Percentiles rank a stretch among this genome's conserved stretches.
Evolutionary conservation across 2,329 filamentous ascomycete genomes (phyloP).

Genomic region (Phyllosticta capitalensis): DNA sequence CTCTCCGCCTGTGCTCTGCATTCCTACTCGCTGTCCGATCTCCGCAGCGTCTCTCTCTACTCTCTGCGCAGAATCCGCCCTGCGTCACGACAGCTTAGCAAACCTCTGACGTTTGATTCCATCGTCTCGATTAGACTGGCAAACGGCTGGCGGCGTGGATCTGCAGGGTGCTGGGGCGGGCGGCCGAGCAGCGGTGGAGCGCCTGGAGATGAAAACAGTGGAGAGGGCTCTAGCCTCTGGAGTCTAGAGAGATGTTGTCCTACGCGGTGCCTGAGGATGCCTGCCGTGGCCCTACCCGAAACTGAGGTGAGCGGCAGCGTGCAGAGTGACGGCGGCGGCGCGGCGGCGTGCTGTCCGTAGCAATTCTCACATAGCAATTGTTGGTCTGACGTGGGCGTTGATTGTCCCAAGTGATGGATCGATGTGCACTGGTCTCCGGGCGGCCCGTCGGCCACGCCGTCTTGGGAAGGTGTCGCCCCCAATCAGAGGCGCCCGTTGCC

Average conservation of each 20-base stretch:
- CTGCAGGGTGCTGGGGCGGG: conserved; percentile 10
- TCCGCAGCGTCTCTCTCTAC: neutral
- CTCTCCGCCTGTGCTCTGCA: neutral
- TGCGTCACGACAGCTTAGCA: neutral
- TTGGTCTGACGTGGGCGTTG: neutral
- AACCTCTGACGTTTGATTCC: neutral
- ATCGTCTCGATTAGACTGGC: neutral
- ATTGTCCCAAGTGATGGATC: conserved; percentile 1
- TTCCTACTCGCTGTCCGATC: conserved; percentile 1
- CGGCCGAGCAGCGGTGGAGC: conserved; percentile 8
- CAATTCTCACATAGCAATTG: neutral
- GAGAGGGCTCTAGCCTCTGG: conserved; percentile 5
- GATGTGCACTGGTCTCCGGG: neutral
- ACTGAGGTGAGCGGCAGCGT: neutral
- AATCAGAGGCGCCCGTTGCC: neutral
- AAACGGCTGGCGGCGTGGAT: conserved; percentile 3
- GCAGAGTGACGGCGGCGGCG: neutral
- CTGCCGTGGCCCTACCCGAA: neutral
- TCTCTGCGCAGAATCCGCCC: conserved; percentile 2
- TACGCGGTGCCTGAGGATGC: neutral
- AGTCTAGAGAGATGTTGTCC: neutral
- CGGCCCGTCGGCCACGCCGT: neutral
- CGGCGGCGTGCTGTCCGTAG: neutral
- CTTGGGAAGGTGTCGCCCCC: conserved; percentile 4
- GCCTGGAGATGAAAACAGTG: conserved; percentile 10